These are phyloP conservation scores for Hypsizygus marmoreus DNA, from an alignment of 768 basidiomycete species.

Conservation along the genomic window DNA sequence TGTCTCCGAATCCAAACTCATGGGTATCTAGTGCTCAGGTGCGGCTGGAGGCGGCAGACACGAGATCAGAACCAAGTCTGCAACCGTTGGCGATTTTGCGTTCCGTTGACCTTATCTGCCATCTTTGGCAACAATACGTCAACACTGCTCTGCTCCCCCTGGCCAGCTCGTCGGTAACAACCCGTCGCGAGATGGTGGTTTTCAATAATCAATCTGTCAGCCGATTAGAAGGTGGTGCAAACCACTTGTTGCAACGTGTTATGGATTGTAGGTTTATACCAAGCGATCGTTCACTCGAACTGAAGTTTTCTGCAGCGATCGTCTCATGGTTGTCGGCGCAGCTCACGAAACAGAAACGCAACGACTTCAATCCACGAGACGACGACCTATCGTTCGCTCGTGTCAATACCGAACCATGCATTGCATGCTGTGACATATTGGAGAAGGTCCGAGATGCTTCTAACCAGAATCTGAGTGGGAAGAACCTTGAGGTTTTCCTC, in stretches of 20 bases:
- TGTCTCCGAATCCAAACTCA: conserved; percentile 5
- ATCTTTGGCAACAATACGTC: conserved; percentile 97
- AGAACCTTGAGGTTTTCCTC: conserved; percentile 90
- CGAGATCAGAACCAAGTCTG: conserved; percentile 80
- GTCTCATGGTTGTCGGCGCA: conserved; percentile 73
- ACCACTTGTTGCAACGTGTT: conserved; percentile 75
- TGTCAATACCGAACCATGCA: conserved; percentile 93
- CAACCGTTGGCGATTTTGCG: conserved; percentile 65
- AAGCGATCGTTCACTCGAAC: no score
- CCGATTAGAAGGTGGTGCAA: conserved; percentile 81
- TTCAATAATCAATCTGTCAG: conserved; percentile 90
- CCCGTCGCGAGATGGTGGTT: conserved; percentile 88
- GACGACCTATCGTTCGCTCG: conserved; percentile 94
- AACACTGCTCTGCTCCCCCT: conserved; percentile 89
- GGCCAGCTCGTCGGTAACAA: conserved; percentile 81
- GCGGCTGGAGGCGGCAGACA: conserved; percentile 71
- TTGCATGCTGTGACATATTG: conserved; percentile 80
- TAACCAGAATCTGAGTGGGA: conserved; percentile 79
- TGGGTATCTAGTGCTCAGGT: conserved; percentile 56
- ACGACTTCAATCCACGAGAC: conserved; percentile 95
- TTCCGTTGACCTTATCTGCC: conserved; percentile 83
- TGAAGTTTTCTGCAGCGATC: conserved; percentile 68
- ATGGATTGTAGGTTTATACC: conserved; percentile 71
- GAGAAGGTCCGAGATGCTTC: conserved; percentile 80
- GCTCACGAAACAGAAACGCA: conserved; percentile 90